Evolutionary conservation across 805 yeast genomes (phyloP).

Genomic region (Brettanomyces naardenensis): DNA sequence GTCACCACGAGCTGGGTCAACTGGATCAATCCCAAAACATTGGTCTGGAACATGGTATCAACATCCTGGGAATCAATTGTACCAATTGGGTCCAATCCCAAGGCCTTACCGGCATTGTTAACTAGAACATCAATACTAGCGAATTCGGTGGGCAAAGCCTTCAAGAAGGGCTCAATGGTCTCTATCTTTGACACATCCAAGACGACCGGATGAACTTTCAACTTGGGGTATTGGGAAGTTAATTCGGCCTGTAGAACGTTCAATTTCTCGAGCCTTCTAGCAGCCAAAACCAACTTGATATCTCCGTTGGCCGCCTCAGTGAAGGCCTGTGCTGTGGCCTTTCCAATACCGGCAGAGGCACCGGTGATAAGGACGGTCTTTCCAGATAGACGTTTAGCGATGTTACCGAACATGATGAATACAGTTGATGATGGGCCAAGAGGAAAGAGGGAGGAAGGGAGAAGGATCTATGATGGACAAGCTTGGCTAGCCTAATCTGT

Average conservation of each 20-base stretch:
- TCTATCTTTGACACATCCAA: constrained; percentile 35
- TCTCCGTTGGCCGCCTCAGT: constrained; percentile 54
- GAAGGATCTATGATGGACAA: too few species aligned
- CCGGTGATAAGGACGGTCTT: constrained; percentile 88
- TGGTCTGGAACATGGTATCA: constrained; percentile 72
- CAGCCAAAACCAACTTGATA: constrained; percentile 41
- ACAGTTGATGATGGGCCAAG: background rate
- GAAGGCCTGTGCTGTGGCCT: constrained; percentile 82
- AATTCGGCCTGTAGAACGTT: constrained; percentile 31
- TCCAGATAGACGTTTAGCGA: constrained; percentile 73
- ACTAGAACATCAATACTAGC: constrained; percentile 56
- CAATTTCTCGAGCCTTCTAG: constrained; percentile 44
- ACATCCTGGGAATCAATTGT: constrained; percentile 56
- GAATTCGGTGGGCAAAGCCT: constrained; percentile 36
- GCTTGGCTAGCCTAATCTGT: too few species aligned
- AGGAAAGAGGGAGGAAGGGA: too few species aligned
- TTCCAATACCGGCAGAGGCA: constrained; percentile 94
- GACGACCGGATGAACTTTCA: constrained; percentile 26
- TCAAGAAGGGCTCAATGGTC: constrained; percentile 38
- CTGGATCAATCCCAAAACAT: constrained; percentile 78
- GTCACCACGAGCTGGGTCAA: constrained; percentile 76
- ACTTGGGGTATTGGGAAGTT: constrained; percentile 25
- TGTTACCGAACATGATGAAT: constrained; percentile 30
- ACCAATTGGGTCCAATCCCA: constrained; percentile 75
- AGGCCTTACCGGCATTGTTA: constrained; percentile 75